Base-by-base conservation (phyloP, 2,329 filamentous ascomycete genomes). In the Botrytis fabae region DNA sequence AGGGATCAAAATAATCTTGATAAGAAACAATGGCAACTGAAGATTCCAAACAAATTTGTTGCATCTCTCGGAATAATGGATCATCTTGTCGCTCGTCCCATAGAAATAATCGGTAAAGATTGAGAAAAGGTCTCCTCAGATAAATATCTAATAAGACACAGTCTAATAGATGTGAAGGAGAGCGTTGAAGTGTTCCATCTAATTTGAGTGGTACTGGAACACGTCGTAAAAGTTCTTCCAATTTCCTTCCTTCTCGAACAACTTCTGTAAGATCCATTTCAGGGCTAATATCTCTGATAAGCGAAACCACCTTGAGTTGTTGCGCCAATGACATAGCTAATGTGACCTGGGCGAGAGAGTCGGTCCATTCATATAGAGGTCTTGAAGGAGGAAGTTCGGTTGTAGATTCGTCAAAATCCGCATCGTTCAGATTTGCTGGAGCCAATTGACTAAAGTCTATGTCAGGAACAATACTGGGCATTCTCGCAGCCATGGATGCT, bases 391-490 rank as follows among this genome's bases (percentile, higher is more conserved):
- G 75, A 18, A 74, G 54, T 35, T 66, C 64, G 12, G 20, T 71
- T 59, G 73, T 73, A 28, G 69, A 62, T 40, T 75, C 73, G 35
- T 73, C 73, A 44, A 76, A 66, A 12, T 75, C 75, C 25, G 54
- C 8, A 42, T 76, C 75, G 10, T 76, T 68, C 22, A 75, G 20
- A 73, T 89, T 88, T 70, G 88, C 82, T 9, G 85, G 77, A 71
- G 88, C 85, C 0, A 80, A 80, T 1, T 85, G 84, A 74, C 88
- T 86, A 70, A 85, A 88, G 71, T 87, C 84, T 20, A 82, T 78
- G 0, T 79, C 73, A 0, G 83, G 82, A n/a, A 88, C 79, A 16
- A 86, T 80, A 6, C 86, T 85, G 4, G 84, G 83, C 0, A 85
- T 85, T 0, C 87, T 86, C 2, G 85, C 83, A 73, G 86, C 85